Conservation (phyloP, 2,329 filamentous ascomycete genomes). For the Alternaria gansuensis region DNA sequence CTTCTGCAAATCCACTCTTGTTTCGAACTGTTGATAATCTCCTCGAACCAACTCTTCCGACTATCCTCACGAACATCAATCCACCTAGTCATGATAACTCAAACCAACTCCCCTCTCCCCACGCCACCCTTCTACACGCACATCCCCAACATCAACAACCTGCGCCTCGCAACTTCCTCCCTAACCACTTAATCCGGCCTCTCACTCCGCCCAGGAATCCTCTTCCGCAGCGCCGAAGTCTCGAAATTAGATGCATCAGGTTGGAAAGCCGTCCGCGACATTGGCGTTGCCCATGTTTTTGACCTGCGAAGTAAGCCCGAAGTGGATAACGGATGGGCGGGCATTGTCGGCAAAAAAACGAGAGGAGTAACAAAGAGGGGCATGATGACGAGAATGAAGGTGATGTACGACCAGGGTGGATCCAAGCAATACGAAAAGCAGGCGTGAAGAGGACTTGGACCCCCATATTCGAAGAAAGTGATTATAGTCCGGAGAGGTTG, state of each 20-base stretch:
- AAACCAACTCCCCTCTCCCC: conserved; percentile 23
- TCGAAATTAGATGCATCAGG: conserved; percentile 32
- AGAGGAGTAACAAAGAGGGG: conserved; percentile 38
- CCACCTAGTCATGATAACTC: not conserved
- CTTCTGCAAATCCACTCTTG: too few relatives aligned
- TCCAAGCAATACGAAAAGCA: conserved; percentile 41
- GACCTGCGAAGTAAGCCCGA: conserved; percentile 72
- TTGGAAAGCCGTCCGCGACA: conserved; percentile 43
- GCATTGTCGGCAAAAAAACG: conserved; percentile 39
- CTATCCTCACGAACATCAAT: not conserved
- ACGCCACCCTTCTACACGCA: conserved; percentile 46
- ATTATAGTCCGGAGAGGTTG: conserved; percentile 70
- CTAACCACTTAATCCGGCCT: conserved; percentile 44
- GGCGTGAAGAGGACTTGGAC: conserved; percentile 64
- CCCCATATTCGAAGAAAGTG: conserved; percentile 70
- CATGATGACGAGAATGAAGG: conserved; percentile 45
- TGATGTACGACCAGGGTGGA: conserved; percentile 45
- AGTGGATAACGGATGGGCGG: conserved; percentile 57
- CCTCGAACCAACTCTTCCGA: too few relatives aligned
- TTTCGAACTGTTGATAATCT: too few relatives aligned
- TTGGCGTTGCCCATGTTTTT: conserved; percentile 72
- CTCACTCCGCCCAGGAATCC: conserved; percentile 60
- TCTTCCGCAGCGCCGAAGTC: conserved; percentile 76
- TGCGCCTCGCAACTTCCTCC: conserved; percentile 46
- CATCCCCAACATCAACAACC: conserved; percentile 47